Conservation (phyloP, 2,329 filamentous ascomycete species). For the Alternaria tenuissima region DNA sequence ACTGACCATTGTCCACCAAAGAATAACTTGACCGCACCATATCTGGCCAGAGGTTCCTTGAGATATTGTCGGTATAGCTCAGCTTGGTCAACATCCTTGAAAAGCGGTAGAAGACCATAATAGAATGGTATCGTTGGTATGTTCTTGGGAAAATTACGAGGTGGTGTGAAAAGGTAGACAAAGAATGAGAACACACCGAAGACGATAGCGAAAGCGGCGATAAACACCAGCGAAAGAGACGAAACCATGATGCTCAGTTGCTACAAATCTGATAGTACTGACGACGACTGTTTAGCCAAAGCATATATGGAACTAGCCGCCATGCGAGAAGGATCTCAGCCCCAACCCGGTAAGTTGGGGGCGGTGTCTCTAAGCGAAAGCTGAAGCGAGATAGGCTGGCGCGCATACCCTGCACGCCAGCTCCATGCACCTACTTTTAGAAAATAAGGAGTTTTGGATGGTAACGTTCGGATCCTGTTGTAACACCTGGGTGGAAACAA, state of each 20-base stretch:
- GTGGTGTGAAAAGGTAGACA: slow-evolving; percentile 36
- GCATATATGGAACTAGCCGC: slow-evolving; percentile 27
- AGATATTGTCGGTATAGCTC: slow-evolving; percentile 54
- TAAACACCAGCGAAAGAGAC: slow-evolving; percentile 33
- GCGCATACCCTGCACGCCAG: slow-evolving; percentile 9
- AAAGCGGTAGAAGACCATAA: slow-evolving; percentile 54
- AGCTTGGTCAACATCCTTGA: slow-evolving; percentile 55
- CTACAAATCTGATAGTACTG: slow-evolving; percentile 2
- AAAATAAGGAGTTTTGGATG: slow-evolving; percentile 26
- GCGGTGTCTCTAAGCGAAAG: slow-evolving; percentile 16
- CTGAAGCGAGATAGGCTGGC: slow-evolving; percentile 20
- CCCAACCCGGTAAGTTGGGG: slow-evolving; percentile 14
- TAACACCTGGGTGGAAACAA: slow-evolving; percentile 21
- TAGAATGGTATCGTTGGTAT: slow-evolving; percentile 58
- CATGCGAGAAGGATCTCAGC: slow-evolving; percentile 15
- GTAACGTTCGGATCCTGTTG: slow-evolving; percentile 21
- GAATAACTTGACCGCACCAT: slow-evolving; percentile 60
- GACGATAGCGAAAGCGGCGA: slow-evolving; percentile 26
- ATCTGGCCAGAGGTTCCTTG: slow-evolving; percentile 48
- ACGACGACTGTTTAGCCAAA: slow-evolving; percentile 9
- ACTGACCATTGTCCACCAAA: slow-evolving; percentile 57
- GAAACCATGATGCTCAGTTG: slow-evolving; percentile 30
- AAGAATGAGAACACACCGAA: slow-evolving; percentile 27
- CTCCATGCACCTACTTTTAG: slow-evolving; percentile 27
- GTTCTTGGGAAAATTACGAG: slow-evolving; percentile 43